Evolutionary conservation across 371 early-diverging fungal genomes (phyloP).

Genomic region (Chytridium lagenaria): DNA sequence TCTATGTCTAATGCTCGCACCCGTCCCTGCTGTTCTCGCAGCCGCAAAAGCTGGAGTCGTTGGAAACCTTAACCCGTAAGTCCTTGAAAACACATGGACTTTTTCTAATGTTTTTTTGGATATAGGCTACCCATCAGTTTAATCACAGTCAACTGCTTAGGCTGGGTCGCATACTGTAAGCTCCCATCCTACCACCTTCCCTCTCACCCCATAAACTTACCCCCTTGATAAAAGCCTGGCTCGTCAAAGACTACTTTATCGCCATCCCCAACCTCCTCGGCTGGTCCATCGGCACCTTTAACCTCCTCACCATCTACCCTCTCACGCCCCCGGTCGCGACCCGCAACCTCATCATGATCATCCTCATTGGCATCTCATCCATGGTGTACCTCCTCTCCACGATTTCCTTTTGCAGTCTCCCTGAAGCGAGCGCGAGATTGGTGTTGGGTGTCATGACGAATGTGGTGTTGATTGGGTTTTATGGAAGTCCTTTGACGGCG

Average conservation of each 20-base stretch:
- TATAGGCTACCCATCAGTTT: conserved; percentile 29
- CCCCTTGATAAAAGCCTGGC: neutral
- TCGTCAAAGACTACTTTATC: conserved; percentile 21
- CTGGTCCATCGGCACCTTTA: conserved; percentile 2
- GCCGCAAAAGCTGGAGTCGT: neutral
- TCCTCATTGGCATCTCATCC: conserved; percentile 6
- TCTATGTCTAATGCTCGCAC: conserved; percentile 15
- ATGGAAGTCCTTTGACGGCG: conserved; percentile 27
- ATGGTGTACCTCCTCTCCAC: neutral
- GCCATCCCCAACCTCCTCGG: conserved; percentile 18
- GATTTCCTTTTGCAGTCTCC: neutral
- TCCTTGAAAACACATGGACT: neutral
- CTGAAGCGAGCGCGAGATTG: conserved; percentile 1
- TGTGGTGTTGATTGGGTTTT: conserved; percentile 21
- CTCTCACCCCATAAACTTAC: too few relatives aligned
- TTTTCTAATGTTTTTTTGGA: neutral
- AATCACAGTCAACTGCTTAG: conserved; percentile 19
- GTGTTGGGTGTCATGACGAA: conserved; percentile 23
- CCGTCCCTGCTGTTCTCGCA: conserved; percentile 18
- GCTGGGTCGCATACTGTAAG: conserved; percentile 27
- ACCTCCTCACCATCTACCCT: conserved; percentile 20
- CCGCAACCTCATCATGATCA: neutral
- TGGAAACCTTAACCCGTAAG: conserved; percentile 20
- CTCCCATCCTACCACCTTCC: neutral
- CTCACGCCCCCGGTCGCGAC: neutral